Evolutionary conservation across 2,329 filamentous ascomycete genomes (phyloP).

Genomic region (Pseudocercospora vitis): DNA sequence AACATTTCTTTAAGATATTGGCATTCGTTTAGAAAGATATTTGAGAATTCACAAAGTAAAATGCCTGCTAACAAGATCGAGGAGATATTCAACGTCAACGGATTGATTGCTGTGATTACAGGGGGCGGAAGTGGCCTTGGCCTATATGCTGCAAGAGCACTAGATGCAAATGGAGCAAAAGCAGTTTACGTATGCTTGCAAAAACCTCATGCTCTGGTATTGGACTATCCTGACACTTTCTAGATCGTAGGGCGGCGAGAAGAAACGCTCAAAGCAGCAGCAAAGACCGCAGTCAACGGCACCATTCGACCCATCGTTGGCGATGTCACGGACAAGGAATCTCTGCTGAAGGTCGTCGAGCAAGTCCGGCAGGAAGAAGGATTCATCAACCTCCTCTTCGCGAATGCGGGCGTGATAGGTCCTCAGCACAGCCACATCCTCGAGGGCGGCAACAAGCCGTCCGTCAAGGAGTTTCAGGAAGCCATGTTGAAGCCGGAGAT

Average conservation of each 20-base stretch:
- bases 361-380: constrained; percentile 41
- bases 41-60: not conserved
- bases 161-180: constrained; percentile 50
- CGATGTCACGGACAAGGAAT: constrained; percentile 48
- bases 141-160: constrained; percentile 46
- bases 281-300: constrained; percentile 38
- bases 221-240: not conserved
- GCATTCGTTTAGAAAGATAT: not conserved
- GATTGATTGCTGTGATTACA: constrained; percentile 54
- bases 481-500: constrained; percentile 28
- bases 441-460: constrained; percentile 19
- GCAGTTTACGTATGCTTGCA: constrained; percentile 46
- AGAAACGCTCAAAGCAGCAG: constrained; percentile 48
- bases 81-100: constrained; percentile 50
- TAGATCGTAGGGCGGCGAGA: constrained; percentile 52
- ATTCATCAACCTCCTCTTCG: constrained; percentile 39
- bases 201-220: not conserved
- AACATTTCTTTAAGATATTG: not conserved
- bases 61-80: constrained; percentile 25
- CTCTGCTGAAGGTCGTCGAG: constrained; percentile 42
- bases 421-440: constrained; percentile 24
- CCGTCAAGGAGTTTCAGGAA: constrained; percentile 24
- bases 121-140: constrained; percentile 56
- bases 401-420: constrained; percentile 37
- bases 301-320: constrained; percentile 48